Base-by-base conservation (phyloP, 805 yeast genomes). In the Candida mattraensis region DNA sequence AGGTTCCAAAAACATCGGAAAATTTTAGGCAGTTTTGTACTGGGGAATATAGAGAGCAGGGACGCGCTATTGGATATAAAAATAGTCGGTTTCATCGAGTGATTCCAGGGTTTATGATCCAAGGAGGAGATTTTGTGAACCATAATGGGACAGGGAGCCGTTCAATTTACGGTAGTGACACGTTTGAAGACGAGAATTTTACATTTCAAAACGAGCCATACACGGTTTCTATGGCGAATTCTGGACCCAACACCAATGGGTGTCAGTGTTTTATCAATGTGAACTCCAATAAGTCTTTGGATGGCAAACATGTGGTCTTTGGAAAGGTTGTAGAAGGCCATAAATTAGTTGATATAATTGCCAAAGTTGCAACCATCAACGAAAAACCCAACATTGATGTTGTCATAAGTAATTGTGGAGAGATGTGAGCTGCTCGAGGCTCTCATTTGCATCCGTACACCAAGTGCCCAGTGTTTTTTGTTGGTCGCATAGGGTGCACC, bases 11-110 rank as follows among this genome's bases (percentile, higher is more conserved):
- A 53, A 73, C 80, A 0, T 43, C 64, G 13, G 79, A 74, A 42
- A 74, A 74, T 49, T 72, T 74, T 48, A 56, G 79, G 18, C 77
- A 72, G 45, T 66, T 71, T 37, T 73, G 78, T 48, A 72, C 76
- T 0, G 77, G 77, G 5, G 78, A 72, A 40, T 58, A 60, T 46
- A 45, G 60, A 15, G 60, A 62, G 32, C 51, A 59, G 28, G 58
- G 61, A 2, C 42, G 51, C 5, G 74, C 78, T 1, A 54, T 66
- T 5, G 77, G 77, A 3, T 72, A 72, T 48, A 70, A 70, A 45
- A 40, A 43, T 22, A 33, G 55, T 22, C 33, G 24, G 18, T 64
- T 70, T 38, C 75, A 70, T 40, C 48, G 74, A 16, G 58, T 69
- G 23, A 64, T 71, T 37, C 54, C 59, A 25, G 72, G 64, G 16